Percentiles rank a stretch among this genome's conserved stretches.
Evolutionary conservation across 2,329 filamentous ascomycete species (phyloP).

Genomic region (Colletotrichum sp.): DNA sequence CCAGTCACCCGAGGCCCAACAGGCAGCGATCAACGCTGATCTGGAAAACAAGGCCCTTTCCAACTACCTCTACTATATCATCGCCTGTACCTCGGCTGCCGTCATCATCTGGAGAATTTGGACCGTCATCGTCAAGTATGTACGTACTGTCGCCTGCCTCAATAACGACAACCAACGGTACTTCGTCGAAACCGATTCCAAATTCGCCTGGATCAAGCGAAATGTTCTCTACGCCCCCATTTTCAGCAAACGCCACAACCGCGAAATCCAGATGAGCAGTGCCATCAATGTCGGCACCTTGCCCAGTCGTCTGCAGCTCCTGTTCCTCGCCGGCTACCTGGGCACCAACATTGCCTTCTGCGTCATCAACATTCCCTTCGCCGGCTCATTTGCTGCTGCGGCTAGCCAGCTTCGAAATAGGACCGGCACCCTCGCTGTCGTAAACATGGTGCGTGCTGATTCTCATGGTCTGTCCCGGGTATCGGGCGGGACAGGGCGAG

Average conservation of each 20-base stretch:
- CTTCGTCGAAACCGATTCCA: constrained; percentile 65
- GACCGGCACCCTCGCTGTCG: constrained; percentile 69
- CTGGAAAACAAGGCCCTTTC: constrained; percentile 59
- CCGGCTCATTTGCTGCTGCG: constrained; percentile 45
- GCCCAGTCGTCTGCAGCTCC: constrained; percentile 67
- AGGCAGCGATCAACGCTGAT: constrained; percentile 23
- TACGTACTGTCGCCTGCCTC: constrained; percentile 76
- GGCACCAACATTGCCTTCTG: constrained; percentile 78
- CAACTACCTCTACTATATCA: constrained; percentile 65
- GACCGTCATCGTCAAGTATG: constrained; percentile 66
- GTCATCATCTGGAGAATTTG: constrained; percentile 71
- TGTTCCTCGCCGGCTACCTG: constrained; percentile 63
- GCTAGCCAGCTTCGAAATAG: constrained; percentile 65
- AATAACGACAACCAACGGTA: constrained; percentile 81
- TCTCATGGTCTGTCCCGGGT: neutral
- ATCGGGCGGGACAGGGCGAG: neutral
- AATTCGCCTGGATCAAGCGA: constrained; percentile 67
- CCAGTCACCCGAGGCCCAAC: constrained; percentile 28
- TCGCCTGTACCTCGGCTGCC: constrained; percentile 64
- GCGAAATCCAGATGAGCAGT: constrained; percentile 66
- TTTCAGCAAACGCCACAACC: constrained; percentile 69
- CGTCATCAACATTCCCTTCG: constrained; percentile 67
- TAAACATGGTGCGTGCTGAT: constrained; percentile 68
- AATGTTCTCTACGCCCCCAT: constrained; percentile 69
- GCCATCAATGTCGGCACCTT: constrained; percentile 66